phyloP scores from a whole-genome alignment of 2,329 filamentous ascomycete species.

The Sphaceloma murrayae region DNA sequence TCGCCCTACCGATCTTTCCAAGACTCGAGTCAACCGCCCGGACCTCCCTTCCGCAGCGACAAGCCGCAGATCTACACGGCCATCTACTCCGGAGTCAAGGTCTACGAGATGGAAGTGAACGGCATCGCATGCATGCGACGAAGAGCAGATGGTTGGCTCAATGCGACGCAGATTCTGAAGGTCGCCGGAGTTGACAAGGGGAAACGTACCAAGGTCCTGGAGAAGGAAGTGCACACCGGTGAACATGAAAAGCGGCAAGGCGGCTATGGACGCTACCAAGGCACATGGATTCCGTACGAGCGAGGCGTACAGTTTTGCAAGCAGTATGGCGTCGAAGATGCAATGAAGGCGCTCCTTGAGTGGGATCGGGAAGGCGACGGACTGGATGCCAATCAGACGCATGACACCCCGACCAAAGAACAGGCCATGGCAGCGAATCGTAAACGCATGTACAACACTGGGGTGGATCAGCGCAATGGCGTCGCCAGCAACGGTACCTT shows the following conservation, averaged over 20 bases:
- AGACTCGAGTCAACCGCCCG: constrained; percentile 12
- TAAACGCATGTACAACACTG: constrained; percentile 80
- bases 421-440: constrained; percentile 90
- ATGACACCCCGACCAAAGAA: constrained; percentile 96
- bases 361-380: constrained; percentile 75
- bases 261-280: constrained; percentile 97
- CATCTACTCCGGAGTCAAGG: constrained; percentile 88
- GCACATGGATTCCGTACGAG: constrained; percentile 94
- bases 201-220: constrained; percentile 91
- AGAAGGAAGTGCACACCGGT: constrained; percentile 93
- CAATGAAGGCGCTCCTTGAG: constrained; percentile 63
- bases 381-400: constrained; percentile 57
- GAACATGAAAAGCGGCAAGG: constrained; percentile 98
- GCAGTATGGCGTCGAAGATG: constrained; percentile 64
- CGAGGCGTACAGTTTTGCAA: constrained; percentile 86
- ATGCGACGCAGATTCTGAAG: constrained; percentile 96
- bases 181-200: constrained; percentile 96
- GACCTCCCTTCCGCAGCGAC: constrained; percentile 21
- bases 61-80: constrained; percentile 50
- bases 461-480: constrained; percentile 52
- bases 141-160: constrained; percentile 89
- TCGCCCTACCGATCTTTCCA: constrained; percentile 13
- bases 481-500: constrained; percentile 64
- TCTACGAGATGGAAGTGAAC: constrained; percentile 98
- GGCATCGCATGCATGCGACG: constrained; percentile 90